These are phyloP conservation scores for Saturnispora kantuleensis DNA, from an alignment of 805 yeast species.

Conservation along the genomic window DNA sequence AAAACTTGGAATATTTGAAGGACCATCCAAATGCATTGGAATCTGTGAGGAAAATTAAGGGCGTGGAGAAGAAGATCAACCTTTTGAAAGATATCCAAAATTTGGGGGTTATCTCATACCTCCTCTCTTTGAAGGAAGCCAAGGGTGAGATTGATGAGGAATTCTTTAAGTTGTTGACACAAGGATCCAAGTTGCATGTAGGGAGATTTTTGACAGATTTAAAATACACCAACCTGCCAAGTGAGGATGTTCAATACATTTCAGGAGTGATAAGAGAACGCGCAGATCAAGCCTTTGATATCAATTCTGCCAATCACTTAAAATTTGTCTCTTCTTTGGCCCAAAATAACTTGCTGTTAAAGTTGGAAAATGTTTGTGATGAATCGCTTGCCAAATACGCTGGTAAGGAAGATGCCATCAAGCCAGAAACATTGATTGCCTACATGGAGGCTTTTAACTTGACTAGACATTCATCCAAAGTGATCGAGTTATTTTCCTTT, in stretches of 20 bases:
- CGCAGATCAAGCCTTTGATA: constrained; percentile 13
- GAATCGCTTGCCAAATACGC: constrained; percentile 5
- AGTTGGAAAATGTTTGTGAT: constrained; percentile 7
- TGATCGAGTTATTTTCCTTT: constrained; percentile 10
- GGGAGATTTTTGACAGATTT: background rate
- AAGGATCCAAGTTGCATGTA: background rate
- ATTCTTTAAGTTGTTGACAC: constrained; percentile 15
- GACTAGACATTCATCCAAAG: constrained; percentile 8
- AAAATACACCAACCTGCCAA: constrained; percentile 4
- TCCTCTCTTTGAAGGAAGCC: constrained; percentile 15
- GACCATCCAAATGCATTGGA: constrained; percentile 13
- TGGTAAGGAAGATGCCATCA: constrained; percentile 6
- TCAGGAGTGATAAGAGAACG: constrained; percentile 5
- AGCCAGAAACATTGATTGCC: constrained; percentile 10
- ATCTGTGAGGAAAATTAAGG: background rate
- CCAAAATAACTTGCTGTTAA: constrained; percentile 1
- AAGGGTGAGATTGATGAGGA: constrained; percentile 14
- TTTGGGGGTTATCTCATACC: constrained; percentile 14
- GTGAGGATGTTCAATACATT: constrained; percentile 8
- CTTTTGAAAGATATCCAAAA: constrained; percentile 9
- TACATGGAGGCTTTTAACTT: constrained; percentile 13
- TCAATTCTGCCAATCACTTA: constrained; percentile 26
- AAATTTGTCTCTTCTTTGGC: constrained; percentile 6
- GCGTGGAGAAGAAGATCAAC: background rate
- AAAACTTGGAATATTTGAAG: constrained; percentile 20